A percentile compares a stretch with the other conserved stretches of the same genome.
These are phyloP conservation scores for Salvia splendens DNA, from an alignment of 257 asterid genomes.

Conservation along the genomic window DNA sequence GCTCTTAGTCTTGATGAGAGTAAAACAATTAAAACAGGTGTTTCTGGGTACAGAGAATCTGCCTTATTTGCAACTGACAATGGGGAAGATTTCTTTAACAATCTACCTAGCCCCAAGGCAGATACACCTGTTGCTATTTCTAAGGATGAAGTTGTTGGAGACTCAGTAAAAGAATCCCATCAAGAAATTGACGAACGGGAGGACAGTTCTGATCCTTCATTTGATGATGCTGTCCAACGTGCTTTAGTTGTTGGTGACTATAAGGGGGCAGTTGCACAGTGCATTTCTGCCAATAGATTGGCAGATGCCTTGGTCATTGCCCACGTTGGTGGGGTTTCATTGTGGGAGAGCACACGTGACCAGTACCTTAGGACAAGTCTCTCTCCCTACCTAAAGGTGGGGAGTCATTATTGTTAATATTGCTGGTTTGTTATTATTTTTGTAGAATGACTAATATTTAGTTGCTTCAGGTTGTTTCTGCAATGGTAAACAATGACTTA, in stretches of 20 bases:
- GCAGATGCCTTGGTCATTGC: conserved; percentile 98
- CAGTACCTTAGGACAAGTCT: conserved; percentile 73
- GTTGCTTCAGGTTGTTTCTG: conserved; percentile 64
- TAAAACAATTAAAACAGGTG: conserved; percentile 48
- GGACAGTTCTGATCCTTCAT: conserved; percentile 68
- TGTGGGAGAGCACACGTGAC: conserved; percentile 89
- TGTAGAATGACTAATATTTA: conserved; percentile 15
- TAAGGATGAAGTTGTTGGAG: conserved; percentile 49
- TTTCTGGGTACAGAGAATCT: conserved; percentile 49
- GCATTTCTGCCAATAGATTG: conserved; percentile 76
- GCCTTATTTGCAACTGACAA: conserved; percentile 54
- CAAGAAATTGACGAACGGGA: conserved; percentile 56
- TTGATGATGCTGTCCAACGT: conserved; percentile 90
- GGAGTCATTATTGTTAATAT: conserved; percentile 25
- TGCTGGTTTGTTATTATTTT: conserved; percentile 14
- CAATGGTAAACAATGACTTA: conserved; percentile 90
- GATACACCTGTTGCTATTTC: conserved; percentile 74
- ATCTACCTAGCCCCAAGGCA: conserved; percentile 87
- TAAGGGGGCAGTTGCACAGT: conserved; percentile 87
- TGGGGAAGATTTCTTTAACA: conserved; percentile 93
- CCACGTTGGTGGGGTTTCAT: conserved; percentile 74
- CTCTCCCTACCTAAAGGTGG: conserved; percentile 86
- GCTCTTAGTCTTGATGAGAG: conserved; percentile 61
- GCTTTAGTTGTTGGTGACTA: conserved; percentile 93
- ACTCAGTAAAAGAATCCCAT: conserved; percentile 47